Evolutionary conservation across 495 filamentous ascomycete genomes (phyloP).

Genomic region (Hypoxylon rickii): DNA sequence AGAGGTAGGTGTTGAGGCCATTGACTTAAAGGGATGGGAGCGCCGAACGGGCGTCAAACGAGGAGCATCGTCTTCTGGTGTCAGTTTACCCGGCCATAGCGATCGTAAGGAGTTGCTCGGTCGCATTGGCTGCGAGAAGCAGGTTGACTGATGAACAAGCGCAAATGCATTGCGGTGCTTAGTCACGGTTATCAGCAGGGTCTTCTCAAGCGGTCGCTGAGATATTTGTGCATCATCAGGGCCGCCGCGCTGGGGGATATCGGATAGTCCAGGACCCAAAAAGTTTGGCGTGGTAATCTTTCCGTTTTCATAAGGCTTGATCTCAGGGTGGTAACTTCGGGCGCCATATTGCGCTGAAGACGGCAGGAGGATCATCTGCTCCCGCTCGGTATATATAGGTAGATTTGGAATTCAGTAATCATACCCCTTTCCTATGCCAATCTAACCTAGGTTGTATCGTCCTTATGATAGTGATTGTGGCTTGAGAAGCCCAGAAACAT

Average conservation of each 20-base stretch:
- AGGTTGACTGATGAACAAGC: conserved; percentile 48
- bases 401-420: conserved; percentile 36
- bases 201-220: conserved; percentile 1
- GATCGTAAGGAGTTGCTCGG: conserved; percentile 74
- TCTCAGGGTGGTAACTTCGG: conserved; percentile 17
- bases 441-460: too few relatives aligned
- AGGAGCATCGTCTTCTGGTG: conserved; percentile 55
- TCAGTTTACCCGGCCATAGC: conserved; percentile 69
- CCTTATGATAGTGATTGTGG: too few relatives aligned
- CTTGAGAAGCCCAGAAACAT: too few relatives aligned
- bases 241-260: conserved; percentile 3
- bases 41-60: conserved; percentile 50
- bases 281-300: conserved; percentile 30
- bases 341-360: conserved; percentile 14
- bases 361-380: conserved; percentile 20
- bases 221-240: conserved; percentile 13
- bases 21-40: conserved; percentile 61
- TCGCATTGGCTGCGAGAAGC: conserved; percentile 76
- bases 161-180: conserved; percentile 8
- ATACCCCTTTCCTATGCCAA: conserved; percentile 26
- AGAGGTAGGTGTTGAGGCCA: conserved; percentile 67
- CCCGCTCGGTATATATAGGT: conserved; percentile 35
- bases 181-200: conserved; percentile 6
- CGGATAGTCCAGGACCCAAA: conserved; percentile 13
- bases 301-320: conserved; percentile 22